Base-by-base conservation (phyloP, 2,329 filamentous ascomycete species). In the Hypoxylon sp. region DNA sequence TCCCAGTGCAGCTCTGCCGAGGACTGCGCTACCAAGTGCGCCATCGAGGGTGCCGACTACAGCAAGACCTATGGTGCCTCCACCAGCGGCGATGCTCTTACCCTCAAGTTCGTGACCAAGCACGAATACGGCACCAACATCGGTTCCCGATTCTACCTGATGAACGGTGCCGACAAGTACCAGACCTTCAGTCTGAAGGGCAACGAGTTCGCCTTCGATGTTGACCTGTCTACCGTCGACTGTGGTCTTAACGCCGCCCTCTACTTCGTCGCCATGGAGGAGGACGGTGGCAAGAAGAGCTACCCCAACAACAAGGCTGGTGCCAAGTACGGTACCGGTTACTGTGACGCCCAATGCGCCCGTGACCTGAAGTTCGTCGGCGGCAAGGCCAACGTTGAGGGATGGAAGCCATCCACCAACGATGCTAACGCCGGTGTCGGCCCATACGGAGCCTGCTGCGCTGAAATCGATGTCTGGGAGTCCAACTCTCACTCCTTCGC, bases 201-300 rank as follows among this genome's bases (percentile, higher is more conserved):
- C 79, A 82, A 87, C 74, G 89, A 91, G 76, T 87, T 91, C 77
- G 85, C 86, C 37, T 90, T 91, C 70, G 88, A 90, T 60, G 88
- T 90, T 15, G 88, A 91, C 75, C 83, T 89, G 37, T 89, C 88
- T 31, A 84, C 85, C 66, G 82, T 90, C 37, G 76, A 77, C 58
- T 91, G 89, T 72, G 89, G 89, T 67, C 79, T 91, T 61, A 91
- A 91, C 78, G 89, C 88, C 57, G 88, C 88, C 37, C 78, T 91
- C 27, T 90, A 91, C 78, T 82, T 86, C 61, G 81, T 84, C 54
- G 79, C 82, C 72, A 89, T 89, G 87, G 83, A 87, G 51, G 81
- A 82, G 31, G 85, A 88, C 62, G 86, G 86, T 69, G 86, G 86
- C 48, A 76, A 82, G 78, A 73, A 75, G 67, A 83, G 82, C 73